Conservation (phyloP, 164 flowering plant genomes). For the Stephania japonica region DNA sequence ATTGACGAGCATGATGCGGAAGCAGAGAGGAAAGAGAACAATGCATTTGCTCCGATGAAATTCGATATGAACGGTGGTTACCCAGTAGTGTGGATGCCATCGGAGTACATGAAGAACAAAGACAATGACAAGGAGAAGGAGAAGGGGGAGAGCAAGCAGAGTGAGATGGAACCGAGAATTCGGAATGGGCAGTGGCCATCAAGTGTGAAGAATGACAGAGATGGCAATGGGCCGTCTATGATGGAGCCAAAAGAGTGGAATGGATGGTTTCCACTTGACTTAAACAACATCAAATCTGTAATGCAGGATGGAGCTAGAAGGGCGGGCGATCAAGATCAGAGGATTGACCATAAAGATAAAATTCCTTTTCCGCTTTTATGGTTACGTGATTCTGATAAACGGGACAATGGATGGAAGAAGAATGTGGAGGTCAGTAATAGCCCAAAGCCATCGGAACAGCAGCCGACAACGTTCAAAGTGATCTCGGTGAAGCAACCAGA, state of each 20-base stretch:
- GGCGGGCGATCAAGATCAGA: constrained; percentile 8
- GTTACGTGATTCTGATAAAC: constrained; percentile 34
- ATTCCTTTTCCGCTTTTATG: constrained; percentile 40
- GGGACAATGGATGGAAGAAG: constrained; percentile 17
- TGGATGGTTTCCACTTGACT: constrained; percentile 29
- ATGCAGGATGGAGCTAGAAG: constrained; percentile 18
- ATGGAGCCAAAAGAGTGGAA: constrained; percentile 6
- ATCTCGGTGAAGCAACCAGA: constrained; percentile 17
- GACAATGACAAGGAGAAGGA: constrained; percentile 7
- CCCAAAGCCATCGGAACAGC: constrained; percentile 10
- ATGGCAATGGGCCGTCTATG: constrained; percentile 1
- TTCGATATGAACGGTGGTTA: constrained; percentile 22
- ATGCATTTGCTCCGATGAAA: constrained; percentile 18
- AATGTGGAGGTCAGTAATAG: constrained; percentile 3
- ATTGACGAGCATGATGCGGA: constrained; percentile 51
- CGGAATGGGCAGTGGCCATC: constrained; percentile 27
- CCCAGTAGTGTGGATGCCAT: constrained; percentile 54
- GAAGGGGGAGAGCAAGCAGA: constrained; percentile 3
- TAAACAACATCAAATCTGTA: constrained; percentile 14
- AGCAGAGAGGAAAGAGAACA: constrained; percentile 10
- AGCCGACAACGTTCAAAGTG: constrained; percentile 11
- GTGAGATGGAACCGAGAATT: constrained; percentile 4
- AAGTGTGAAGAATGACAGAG: constrained; percentile 13
- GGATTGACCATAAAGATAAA: constrained; percentile 13
- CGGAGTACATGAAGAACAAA: constrained; percentile 21